A percentile compares a stretch with the other conserved stretches of the same genome.
Conservation (phyloP, 1,284 basidiomycete genomes). For the Anthracocystis walkeri region DNA sequence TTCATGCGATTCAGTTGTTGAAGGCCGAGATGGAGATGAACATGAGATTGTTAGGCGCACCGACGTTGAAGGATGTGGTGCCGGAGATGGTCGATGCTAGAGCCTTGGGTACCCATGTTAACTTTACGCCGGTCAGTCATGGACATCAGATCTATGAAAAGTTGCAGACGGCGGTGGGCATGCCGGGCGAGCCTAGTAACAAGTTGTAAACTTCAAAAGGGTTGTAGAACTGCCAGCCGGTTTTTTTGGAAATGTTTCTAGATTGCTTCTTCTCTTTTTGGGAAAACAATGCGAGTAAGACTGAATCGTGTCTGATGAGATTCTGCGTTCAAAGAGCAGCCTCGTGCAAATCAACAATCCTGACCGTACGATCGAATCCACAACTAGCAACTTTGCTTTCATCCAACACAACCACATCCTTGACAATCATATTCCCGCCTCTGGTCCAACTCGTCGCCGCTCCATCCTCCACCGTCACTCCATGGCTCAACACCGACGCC, state of each 20-base stretch:
- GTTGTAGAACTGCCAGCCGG: too few species aligned
- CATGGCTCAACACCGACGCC: conserved; percentile 51
- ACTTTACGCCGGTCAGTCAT: conserved; percentile 45
- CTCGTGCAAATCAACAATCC: conserved; percentile 22
- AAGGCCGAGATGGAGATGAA: conserved; percentile 83
- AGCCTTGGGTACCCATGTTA: conserved; percentile 73
- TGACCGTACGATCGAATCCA: conserved; percentile 61
- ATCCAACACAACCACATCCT: conserved; percentile 51
- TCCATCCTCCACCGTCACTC: conserved; percentile 7
- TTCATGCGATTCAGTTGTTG: conserved; percentile 78
- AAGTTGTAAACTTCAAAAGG: conserved; percentile 25
- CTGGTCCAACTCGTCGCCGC: conserved; percentile 44
- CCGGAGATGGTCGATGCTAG: conserved; percentile 80
- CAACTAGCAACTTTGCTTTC: conserved; percentile 56
- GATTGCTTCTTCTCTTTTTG: too few species aligned
- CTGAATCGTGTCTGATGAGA: not conserved
- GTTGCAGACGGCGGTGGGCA: conserved; percentile 56
- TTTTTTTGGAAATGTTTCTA: not conserved
- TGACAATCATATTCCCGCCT: conserved; percentile 65
- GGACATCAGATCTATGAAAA: conserved; percentile 60
- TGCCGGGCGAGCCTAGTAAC: conserved; percentile 48
- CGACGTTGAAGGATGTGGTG: conserved; percentile 77
- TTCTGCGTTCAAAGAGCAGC: not conserved
- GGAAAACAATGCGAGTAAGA: not conserved
- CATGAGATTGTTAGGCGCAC: conserved; percentile 83